These are phyloP conservation scores for Agrocybe praecox DNA, from an alignment of 768 basidiomycete species.

Conservation along the genomic window DNA sequence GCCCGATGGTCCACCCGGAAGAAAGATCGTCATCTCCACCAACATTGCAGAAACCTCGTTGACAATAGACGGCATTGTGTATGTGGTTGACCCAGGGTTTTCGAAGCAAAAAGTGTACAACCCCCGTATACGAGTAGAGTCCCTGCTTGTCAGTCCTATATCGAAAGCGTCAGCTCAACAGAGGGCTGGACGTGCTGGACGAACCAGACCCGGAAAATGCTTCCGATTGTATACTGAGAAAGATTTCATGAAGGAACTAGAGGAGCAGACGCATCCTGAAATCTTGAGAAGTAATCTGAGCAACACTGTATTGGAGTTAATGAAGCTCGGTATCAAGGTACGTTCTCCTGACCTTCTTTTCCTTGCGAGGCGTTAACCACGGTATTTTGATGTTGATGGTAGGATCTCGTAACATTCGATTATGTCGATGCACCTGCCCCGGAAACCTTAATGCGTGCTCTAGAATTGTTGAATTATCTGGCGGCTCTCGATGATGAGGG, in stretches of 20 bases:
- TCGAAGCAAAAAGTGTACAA: conserved; percentile 99
- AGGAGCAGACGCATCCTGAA: conserved; percentile 98
- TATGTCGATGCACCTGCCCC: conserved; percentile 94
- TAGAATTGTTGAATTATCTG: conserved; percentile 92
- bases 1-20: conserved; percentile 76
- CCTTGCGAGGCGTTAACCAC: background rate
- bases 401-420: conserved; percentile 87
- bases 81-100: conserved; percentile 97
- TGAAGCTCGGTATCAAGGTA: conserved; percentile 92
- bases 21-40: conserved; percentile 94
- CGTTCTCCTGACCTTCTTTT: conserved; percentile 6
- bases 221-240: conserved; percentile 97
- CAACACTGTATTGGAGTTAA: conserved; percentile 90
- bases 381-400: background rate
- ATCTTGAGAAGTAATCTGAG: conserved; percentile 93
- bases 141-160: conserved; percentile 90
- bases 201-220: conserved; percentile 96
- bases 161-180: conserved; percentile 98
- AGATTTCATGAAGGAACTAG: conserved; percentile 93
- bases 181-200: conserved; percentile 93
- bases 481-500: conserved; percentile 95
- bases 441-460: conserved; percentile 95
- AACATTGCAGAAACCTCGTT: conserved; percentile 98
- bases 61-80: conserved; percentile 99
- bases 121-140: conserved; percentile 95